Evolutionary conservation across 306 rosid genomes (phyloP).

Genomic region (Adenanthera pavonina): DNA sequence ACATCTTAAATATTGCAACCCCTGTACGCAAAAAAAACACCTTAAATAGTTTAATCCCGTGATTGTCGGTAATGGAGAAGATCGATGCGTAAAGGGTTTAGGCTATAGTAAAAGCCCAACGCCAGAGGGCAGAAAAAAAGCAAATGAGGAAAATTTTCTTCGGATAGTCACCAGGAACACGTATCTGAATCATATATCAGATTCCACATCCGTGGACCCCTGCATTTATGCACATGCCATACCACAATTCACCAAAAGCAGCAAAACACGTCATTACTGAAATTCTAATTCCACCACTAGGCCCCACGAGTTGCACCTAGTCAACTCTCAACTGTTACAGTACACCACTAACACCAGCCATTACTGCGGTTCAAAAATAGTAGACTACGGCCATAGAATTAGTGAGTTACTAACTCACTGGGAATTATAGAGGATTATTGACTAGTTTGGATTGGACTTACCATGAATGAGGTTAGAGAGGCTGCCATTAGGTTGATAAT

Average conservation of each 20-base stretch:
- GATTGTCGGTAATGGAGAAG: constrained; percentile 37
- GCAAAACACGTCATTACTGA: constrained; percentile 26
- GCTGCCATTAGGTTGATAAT: constrained; percentile 92
- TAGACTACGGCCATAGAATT: too few species aligned
- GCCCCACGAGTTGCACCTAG: constrained; percentile 26
- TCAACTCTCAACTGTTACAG: not conserved
- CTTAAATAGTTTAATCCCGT: not conserved
- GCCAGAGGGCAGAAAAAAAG: not conserved
- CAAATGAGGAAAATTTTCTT: not conserved
- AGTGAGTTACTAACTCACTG: not conserved
- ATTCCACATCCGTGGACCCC: constrained; percentile 9
- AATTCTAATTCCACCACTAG: constrained; percentile 25
- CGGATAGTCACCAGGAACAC: not conserved
- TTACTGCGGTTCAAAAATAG: not conserved
- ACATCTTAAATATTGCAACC: not conserved
- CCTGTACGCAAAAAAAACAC: too few species aligned
- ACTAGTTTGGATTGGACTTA: constrained; percentile 36
- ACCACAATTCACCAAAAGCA: constrained; percentile 1
- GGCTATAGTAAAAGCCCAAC: not conserved
- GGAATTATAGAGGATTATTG: not conserved
- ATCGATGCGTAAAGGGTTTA: not conserved
- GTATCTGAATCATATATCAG: constrained; percentile 11
- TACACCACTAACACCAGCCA: not conserved
- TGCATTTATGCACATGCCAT: not conserved
- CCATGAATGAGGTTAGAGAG: constrained; percentile 90